Base-by-base conservation (phyloP, 1,284 basidiomycete genomes). In the Austroboletus novae-zelandiae region DNA sequence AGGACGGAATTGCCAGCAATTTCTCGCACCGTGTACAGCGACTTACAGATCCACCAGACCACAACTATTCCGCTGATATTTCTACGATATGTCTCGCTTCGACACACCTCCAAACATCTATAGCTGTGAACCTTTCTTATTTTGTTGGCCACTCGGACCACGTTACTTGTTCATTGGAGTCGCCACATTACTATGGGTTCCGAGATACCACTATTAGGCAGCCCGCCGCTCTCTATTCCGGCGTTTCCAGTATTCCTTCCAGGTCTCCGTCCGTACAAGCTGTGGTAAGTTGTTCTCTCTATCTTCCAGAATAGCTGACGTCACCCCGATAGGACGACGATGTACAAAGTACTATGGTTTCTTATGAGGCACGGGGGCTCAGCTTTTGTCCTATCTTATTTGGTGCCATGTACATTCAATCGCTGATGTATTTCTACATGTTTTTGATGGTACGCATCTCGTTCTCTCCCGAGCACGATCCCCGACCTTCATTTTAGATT, bases 401-500 rank as follows among this genome's bases (percentile, higher is more conserved):
- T 14, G 43, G 50, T 14, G 9, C 61, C 39, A 5, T 36, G 15
- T 60, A 63, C 32, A n/a, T 53, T 34, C 53, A 50, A n/a, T 61
- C 61, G 1, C 9, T 60, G 13, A 9, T 63, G 14, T 44, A 63
- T 45, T 20, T 59, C 17, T 63, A 63, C 23, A 63, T 63, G 48
- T 14, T 63, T 25, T 46, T 63, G 48, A 63, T 63, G 59, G 58
- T 60, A 42, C 20, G 53, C 27, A 17, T 23, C 1, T 34, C 9
- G 9, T 9, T 30, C 20, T 40, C 5, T 1, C 15, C 10, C 5
- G 2, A 29, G 37, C 37, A 34, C 2, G 34, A 27, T 20, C 15
- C 17, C 35, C 61, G 25, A 59, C 27, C 9, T 3, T n/a, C 29
- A 11, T 35, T 45, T 40, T 8, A 60, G 58, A 63, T 60, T 36